Base-by-base conservation (phyloP, 257 asterid species). In the Solanum acaule region DNA sequence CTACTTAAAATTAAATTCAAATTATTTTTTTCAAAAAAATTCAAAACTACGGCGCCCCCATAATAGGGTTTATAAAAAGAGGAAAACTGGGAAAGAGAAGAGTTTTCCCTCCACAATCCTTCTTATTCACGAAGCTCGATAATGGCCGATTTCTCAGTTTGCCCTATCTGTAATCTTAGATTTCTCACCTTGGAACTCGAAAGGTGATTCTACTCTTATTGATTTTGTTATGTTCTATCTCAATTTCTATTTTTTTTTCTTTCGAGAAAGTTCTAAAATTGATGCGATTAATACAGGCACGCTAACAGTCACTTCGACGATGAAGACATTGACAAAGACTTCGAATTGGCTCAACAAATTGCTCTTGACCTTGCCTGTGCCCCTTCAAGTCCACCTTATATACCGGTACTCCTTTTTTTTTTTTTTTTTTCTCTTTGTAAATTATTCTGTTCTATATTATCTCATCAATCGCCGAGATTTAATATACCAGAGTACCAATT, bases 281-380 rank as follows among this genome's bases (percentile, higher is more conserved):
- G 18, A 34, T 59, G 31, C 18, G n/a, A 87, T 67, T 70, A 7
- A 35, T 76, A 84, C 84, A 92, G 94, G 82, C 94, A 92, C 87
- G 94, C 89, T 25, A 87, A 89, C 42, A 86, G 88, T 88, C 94
- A 92, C 40, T 90, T 92, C 59, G 90, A 86, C 14, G 93, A 92
- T 63, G 93, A 92, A 31, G 93, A 90, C 35, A 42, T 81, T 29
- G 59, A 89, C 6, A 84, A 87, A 22, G 94, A 90, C 85, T 83
- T 89, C 31, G 72, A 75, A 81, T 88, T 92, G 88, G 94, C 92
- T 25, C 91, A 67, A 71, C 44, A 84, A 44, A 86, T 92, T 77
- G 83, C 85, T 6, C 71, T 87, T 86, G 87, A 88, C 31, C 76
- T 92, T 77, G 83, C 85, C 9, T 33, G 86, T 87, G 84, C 89